phyloP scores from a whole-genome alignment of 1,284 basidiomycete species.

The Boletus sp. region DNA sequence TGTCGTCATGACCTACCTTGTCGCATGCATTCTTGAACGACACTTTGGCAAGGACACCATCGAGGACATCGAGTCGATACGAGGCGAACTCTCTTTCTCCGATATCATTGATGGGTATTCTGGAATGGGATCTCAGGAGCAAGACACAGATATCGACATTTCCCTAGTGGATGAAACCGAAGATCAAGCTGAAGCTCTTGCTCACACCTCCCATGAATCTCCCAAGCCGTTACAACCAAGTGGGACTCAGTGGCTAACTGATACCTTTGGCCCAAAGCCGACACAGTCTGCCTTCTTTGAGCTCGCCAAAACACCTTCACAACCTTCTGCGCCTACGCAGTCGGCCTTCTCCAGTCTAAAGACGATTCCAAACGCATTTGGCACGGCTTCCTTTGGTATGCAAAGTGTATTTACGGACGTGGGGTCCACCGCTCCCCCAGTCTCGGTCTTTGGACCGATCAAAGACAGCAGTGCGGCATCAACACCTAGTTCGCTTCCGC shows the following conservation, averaged over 20 bases:
- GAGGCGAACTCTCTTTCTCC: slow-evolving; percentile 54
- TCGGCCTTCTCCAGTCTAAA: slow-evolving; percentile 44
- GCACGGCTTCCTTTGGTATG: slow-evolving; percentile 24
- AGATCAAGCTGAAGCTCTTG: slow-evolving; percentile 20
- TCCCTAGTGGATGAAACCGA: slow-evolving; percentile 25
- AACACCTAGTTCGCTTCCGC: slow-evolving; percentile 5
- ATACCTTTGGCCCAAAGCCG: slow-evolving; percentile 34
- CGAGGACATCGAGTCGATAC: slow-evolving; percentile 72
- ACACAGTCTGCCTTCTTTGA: slow-evolving; percentile 23
- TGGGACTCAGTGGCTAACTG: slow-evolving; percentile 40
- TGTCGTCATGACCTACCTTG: slow-evolving; percentile 67
- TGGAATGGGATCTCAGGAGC: slow-evolving; percentile 23
- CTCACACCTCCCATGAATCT: slow-evolving; percentile 3
- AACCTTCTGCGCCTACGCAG: slow-evolving; percentile 16
- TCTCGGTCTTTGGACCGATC: slow-evolving; percentile 19
- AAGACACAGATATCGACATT: slow-evolving; percentile 28
- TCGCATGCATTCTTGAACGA: slow-evolving; percentile 70
- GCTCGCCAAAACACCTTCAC: slow-evolving; percentile 2
- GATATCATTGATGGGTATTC: slow-evolving; percentile 80
- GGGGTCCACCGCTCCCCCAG: neutral
- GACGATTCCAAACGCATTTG: slow-evolving; percentile 34
- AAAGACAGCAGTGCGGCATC: slow-evolving; percentile 17
- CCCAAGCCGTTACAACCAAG: slow-evolving; percentile 26
- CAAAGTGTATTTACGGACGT: slow-evolving; percentile 6
- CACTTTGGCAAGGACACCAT: slow-evolving; percentile 70